Percentiles rank a stretch among this genome's conserved stretches.
phyloP scores from a whole-genome alignment of 2,329 filamentous ascomycete species.

The Stromatinia cepivora region DNA sequence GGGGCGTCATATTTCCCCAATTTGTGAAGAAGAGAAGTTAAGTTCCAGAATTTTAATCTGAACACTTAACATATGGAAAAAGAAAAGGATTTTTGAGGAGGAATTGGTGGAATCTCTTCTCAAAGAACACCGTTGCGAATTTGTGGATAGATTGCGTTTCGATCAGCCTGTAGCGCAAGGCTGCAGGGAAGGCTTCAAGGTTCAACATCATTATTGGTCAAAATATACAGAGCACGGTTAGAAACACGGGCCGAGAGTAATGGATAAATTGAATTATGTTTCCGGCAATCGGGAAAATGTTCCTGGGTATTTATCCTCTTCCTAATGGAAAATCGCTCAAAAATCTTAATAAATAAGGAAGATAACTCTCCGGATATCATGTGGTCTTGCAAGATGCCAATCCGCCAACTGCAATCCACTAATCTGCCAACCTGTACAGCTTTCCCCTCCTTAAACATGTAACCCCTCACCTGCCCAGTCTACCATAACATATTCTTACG shows the following conservation, averaged over 20 bases:
- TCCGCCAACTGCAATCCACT: background rate
- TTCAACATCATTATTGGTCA: conserved; percentile 2
- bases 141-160: conserved; percentile 27
- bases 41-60: conserved; percentile 15
- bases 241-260: conserved; percentile 13
- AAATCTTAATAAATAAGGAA: background rate
- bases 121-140: conserved; percentile 26
- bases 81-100: conserved; percentile 3
- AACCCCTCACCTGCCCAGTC: background rate
- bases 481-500: background rate
- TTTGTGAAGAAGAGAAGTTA: conserved; percentile 19
- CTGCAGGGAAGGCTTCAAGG: conserved; percentile 28
- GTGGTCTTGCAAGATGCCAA: background rate
- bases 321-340: background rate
- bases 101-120: conserved; percentile 9
- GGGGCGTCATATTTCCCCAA: conserved; percentile 33
- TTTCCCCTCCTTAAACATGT: background rate
- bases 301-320: conserved; percentile 12
- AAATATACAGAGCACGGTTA: background rate
- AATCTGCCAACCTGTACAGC: background rate
- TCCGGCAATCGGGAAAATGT: conserved; percentile 11
- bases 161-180: conserved; percentile 37
- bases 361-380: background rate
- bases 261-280: conserved; percentile 20
- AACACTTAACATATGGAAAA: conserved; percentile 31